Conservation (phyloP, 495 filamentous ascomycete species). For the Penicillium cataractarum region DNA sequence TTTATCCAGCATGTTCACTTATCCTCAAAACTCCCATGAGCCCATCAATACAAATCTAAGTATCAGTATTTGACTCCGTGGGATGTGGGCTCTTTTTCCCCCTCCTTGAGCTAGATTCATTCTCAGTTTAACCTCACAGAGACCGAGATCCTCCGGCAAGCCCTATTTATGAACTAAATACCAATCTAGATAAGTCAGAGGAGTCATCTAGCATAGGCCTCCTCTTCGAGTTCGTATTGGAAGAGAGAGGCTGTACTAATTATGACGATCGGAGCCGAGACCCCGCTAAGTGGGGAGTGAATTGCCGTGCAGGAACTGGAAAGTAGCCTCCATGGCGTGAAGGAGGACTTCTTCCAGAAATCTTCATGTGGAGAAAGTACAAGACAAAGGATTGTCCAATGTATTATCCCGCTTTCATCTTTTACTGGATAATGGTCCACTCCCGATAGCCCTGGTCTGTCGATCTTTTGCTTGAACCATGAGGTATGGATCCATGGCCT, state of each 20-base stretch:
- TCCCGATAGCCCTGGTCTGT: background rate
- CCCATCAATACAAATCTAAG: background rate
- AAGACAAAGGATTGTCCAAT: background rate
- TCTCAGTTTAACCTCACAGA: background rate
- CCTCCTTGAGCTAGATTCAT: background rate
- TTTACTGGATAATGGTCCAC: background rate
- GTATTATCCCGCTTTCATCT: background rate
- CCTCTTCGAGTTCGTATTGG: background rate
- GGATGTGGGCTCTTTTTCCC: background rate
- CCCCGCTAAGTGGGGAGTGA: background rate
- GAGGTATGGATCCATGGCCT: background rate
- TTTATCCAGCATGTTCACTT: background rate
- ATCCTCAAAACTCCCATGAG: background rate
- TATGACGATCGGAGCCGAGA: background rate
- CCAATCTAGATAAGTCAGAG: background rate
- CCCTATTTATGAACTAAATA: background rate
- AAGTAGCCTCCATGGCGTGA: background rate
- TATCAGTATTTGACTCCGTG: background rate
- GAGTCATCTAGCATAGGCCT: background rate
- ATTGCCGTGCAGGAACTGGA: background rate
- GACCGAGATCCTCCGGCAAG: background rate
- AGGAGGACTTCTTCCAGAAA: background rate
- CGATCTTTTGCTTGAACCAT: background rate
- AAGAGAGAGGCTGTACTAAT: background rate
- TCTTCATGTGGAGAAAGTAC: background rate